These are phyloP conservation scores for Chernovozyma aurita DNA, from an alignment of 1,139 yeast species.

Conservation along the genomic window DNA sequence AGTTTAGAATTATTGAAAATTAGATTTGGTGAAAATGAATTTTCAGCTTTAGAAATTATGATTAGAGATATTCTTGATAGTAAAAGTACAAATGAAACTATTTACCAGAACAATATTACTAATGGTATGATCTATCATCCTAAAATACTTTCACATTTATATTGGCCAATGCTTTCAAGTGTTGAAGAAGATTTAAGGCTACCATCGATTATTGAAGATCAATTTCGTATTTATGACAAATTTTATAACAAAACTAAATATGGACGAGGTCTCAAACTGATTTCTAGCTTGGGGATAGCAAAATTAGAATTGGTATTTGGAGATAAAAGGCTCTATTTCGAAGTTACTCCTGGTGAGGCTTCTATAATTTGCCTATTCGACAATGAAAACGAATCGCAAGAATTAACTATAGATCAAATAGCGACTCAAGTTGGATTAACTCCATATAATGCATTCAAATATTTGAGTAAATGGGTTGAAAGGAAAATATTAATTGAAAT, in stretches of 20 bases:
- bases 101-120: slow-evolving; percentile 17
- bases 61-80: slow-evolving; percentile 67
- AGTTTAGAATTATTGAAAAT: slow-evolving; percentile 53
- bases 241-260: slow-evolving; percentile 40
- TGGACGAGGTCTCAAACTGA: slow-evolving; percentile 56
- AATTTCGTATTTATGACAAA: slow-evolving; percentile 40
- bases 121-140: slow-evolving; percentile 22
- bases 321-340: slow-evolving; percentile 34
- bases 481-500: slow-evolving; percentile 41
- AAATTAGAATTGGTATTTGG: slow-evolving; percentile 52
- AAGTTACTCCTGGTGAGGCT: slow-evolving; percentile 70
- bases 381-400: slow-evolving; percentile 20
- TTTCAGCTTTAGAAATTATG: slow-evolving; percentile 80
- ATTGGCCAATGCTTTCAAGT: slow-evolving; percentile 47
- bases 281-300: slow-evolving; percentile 63
- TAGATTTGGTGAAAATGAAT: slow-evolving; percentile 64
- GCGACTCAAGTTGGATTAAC: slow-evolving; percentile 30
- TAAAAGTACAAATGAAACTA: slow-evolving; percentile 26
- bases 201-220: slow-evolving; percentile 37
- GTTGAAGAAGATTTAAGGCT: slow-evolving; percentile 37
- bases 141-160: slow-evolving; percentile 39
- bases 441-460: slow-evolving; percentile 30
- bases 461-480: slow-evolving; percentile 55
- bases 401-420: slow-evolving; percentile 23
- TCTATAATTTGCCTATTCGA: slow-evolving; percentile 52